Evolutionary conservation across 75 land plant genomes (phyloP).

Genomic region (Selaginella tamariscina): DNA sequence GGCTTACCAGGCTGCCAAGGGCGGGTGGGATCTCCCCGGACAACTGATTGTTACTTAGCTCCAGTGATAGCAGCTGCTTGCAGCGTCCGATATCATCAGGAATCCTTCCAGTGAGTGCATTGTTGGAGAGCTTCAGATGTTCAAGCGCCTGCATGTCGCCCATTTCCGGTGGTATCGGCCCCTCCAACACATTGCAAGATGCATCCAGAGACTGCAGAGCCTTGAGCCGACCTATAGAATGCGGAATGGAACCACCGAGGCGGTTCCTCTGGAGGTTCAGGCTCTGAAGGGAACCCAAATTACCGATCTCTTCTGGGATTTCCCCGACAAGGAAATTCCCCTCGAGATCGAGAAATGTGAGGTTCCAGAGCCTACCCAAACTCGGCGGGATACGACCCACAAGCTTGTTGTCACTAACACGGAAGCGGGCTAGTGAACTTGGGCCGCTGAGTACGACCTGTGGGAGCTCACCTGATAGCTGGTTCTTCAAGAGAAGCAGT

Average conservation of each 20-base stretch:
- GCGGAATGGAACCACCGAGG: neutral
- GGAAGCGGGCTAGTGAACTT: neutral
- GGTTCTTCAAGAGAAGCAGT: neutral
- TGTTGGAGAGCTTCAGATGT: constrained; percentile 57
- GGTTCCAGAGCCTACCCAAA: neutral
- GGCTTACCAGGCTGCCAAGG: constrained; percentile 21
- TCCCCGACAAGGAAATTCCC: neutral
- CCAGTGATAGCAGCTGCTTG: constrained; percentile 26
- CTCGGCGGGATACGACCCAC: neutral
- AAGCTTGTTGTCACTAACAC: neutral
- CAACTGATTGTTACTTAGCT: constrained; percentile 45
- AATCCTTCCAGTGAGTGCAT: constrained; percentile 55
- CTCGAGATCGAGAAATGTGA: neutral
- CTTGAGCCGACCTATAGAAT: neutral
- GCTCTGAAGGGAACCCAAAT: neutral
- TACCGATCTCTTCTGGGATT: constrained; percentile 9
- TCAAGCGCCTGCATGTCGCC: constrained; percentile 46
- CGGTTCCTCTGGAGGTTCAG: neutral
- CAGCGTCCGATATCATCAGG: constrained; percentile 45
- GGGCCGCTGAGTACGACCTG: neutral
- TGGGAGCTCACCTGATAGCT: neutral
- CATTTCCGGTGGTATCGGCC: constrained; percentile 42
- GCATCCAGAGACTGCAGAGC: neutral
- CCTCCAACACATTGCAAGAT: constrained; percentile 8
- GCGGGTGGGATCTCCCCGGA: constrained; percentile 46